Evolutionary conservation across 352 stramenopile genomes (phyloP), one percentile per base, ranked within the genome.

Genomic region (Blastocystis sp.): DNA sequence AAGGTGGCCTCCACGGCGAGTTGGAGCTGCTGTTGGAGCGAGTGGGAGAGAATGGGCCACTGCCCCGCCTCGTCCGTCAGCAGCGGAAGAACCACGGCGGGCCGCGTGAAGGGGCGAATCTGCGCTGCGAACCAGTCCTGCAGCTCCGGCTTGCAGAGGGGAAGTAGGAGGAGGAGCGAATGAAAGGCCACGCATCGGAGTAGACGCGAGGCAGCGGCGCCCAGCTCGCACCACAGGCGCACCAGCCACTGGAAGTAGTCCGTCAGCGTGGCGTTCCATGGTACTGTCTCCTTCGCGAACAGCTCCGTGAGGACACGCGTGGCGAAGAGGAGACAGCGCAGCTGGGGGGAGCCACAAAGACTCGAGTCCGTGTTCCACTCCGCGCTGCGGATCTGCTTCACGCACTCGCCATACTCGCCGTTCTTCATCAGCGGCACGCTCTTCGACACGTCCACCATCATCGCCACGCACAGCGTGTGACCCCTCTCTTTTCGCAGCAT

Each of bases 281-380:
- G 34, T 7, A 57, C 48, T 7, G 6, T 57, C 48, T 14, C 14
- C 6, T 57, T 57, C 48, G 6, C 48, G 14, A 57, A 7, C 48
- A 57, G 6, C 6, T 14, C 14, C 6, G 14, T 14, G 21, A 74
- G 7, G 6, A 74, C 24, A 38, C 10, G 7, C 1, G 64, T 52
- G 11, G 42, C 28, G 64, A 45, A 38, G 10, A 74, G 64, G 21
- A 74, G 64, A 45, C 34, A 24, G 11, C 64, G 64, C 17, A 74
- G 40, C 40, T 74, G 64, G 1, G 64, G 64, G 40, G 17, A 52
- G 9, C 17, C 40, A 45, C 64, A 74, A 45, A 81, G 28, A 40
- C 65, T 48, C 42, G 28, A 34, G 21, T 81, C 71, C 24, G 71
- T 68, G 38, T 81, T 81, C n/a, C 59, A 81, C 21, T 65, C 60